These are phyloP conservation scores for Phytopythium helicoides DNA, from an alignment of 352 stramenopile genomes.

Conservation along the genomic window DNA sequence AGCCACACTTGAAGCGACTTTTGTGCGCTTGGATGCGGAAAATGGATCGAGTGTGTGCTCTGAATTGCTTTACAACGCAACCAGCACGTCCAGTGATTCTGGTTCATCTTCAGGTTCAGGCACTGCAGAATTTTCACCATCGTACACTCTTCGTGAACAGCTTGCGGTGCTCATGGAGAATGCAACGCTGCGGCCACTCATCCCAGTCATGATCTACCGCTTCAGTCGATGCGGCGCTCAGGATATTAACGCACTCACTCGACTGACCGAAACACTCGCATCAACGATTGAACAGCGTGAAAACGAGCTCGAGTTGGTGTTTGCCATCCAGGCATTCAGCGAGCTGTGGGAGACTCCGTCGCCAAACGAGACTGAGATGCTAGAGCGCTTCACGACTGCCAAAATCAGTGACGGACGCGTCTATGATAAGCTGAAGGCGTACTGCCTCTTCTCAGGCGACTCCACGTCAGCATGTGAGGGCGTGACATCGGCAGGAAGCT, in stretches of 20 bases:
- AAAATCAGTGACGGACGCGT: constrained; percentile 41
- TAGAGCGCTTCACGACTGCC: constrained; percentile 40
- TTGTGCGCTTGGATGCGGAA: constrained; percentile 37
- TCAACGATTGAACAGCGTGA: constrained; percentile 3
- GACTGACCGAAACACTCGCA: constrained; percentile 29
- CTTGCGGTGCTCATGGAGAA: constrained; percentile 52
- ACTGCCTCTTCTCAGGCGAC: constrained; percentile 61
- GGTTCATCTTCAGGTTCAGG: neutral
- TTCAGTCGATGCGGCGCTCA: constrained; percentile 45
- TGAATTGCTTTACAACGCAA: constrained; percentile 15
- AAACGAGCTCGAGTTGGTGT: constrained; percentile 35
- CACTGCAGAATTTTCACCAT: constrained; percentile 20
- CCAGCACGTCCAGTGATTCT: neutral
- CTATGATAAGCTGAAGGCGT: constrained; percentile 47
- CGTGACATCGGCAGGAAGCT: constrained; percentile 2
- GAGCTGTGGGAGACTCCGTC: constrained; percentile 70
- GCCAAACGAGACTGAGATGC: constrained; percentile 37
- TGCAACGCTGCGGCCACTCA: constrained; percentile 42
- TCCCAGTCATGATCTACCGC: constrained; percentile 61
- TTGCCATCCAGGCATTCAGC: constrained; percentile 65
- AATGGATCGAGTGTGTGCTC: constrained; percentile 19
- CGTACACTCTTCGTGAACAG: constrained; percentile 39
- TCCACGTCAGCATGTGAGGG: constrained; percentile 29
- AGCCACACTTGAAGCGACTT: constrained; percentile 28
- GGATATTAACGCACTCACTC: constrained; percentile 40